Evolutionary conservation across 768 basidiomycete genomes (phyloP).

Genomic region (Mrakia blollopis): DNA sequence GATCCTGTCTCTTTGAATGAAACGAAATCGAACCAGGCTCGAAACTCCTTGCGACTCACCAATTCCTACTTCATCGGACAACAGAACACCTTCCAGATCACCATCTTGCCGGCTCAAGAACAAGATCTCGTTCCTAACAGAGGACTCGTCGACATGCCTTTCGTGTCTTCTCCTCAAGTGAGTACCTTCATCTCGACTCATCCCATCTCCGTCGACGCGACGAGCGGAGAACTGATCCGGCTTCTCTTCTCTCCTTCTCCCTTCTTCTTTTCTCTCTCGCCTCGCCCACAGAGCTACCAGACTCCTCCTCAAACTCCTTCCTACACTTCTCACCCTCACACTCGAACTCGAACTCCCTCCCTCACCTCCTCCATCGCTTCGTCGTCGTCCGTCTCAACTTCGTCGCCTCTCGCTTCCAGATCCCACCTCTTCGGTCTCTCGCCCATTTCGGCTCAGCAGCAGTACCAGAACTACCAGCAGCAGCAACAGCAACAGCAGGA

Average conservation of each 20-base stretch:
- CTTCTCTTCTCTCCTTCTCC: no score
- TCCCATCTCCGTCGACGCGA: no score
- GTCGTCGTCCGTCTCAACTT: neutral
- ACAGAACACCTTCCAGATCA: neutral
- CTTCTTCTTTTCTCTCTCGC: neutral
- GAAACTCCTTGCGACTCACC: neutral
- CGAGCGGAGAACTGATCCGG: no score
- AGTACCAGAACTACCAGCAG: neutral
- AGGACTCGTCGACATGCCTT: neutral
- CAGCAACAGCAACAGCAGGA: neutral
- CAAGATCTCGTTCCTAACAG: neutral
- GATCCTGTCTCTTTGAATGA: neutral
- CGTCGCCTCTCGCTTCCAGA: neutral
- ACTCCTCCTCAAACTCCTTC: constrained; percentile 7
- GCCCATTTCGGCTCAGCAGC: neutral
- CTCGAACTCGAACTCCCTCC: constrained; percentile 2
- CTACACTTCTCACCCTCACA: neutral
- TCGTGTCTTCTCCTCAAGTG: neutral
- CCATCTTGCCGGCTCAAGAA: neutral
- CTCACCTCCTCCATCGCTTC: constrained; percentile 5
- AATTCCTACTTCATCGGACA: neutral
- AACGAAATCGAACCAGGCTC: no score
- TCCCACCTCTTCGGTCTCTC: neutral
- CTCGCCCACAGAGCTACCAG: constrained; percentile 10
- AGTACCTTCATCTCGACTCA: neutral